phyloP scores from a whole-genome alignment of 495 filamentous ascomycete genomes.

The Aspergillus mulundensis region DNA sequence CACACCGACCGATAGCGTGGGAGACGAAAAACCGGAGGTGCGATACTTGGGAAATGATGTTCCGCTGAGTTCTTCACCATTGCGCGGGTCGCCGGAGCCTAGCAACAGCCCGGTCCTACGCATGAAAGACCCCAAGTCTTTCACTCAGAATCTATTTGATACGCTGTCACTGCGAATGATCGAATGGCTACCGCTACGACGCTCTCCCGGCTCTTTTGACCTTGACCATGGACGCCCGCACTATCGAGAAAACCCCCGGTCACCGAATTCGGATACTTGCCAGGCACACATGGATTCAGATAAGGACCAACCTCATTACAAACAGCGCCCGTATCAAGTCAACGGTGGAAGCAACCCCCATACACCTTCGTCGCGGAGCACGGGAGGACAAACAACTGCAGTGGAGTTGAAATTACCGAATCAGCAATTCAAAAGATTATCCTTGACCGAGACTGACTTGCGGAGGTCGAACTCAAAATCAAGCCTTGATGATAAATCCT shows the following conservation, averaged over 20 bases:
- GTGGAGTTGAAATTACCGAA: conserved; percentile 37
- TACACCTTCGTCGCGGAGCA: conserved; percentile 32
- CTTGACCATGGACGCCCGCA: conserved; percentile 7
- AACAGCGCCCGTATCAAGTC: conserved; percentile 11
- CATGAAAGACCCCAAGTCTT: conserved; percentile 76
- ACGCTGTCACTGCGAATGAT: conserved; percentile 74
- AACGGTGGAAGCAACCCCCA: conserved; percentile 19
- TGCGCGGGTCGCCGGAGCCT: conserved; percentile 13
- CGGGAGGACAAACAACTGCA: conserved; percentile 23
- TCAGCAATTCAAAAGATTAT: conserved; percentile 40
- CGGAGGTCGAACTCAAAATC: conserved; percentile 33
- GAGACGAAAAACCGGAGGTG: neutral
- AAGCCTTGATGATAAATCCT: conserved; percentile 32
- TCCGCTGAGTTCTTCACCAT: neutral
- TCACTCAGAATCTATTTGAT: conserved; percentile 77
- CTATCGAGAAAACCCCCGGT: neutral
- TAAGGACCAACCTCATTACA: conserved; percentile 12
- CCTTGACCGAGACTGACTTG: conserved; percentile 36
- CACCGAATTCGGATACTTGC: conserved; percentile 14
- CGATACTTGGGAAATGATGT: neutral
- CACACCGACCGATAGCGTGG: conserved; percentile 1
- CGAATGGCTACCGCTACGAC: conserved; percentile 65
- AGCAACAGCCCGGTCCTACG: conserved; percentile 39
- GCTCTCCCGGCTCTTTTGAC: conserved; percentile 25
- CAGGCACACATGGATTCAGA: conserved; percentile 7